Percentiles rank a stretch among this genome's conserved stretches.
phyloP scores from a whole-genome alignment of 2,329 filamentous ascomycete genomes.

The Penicillium brasilianum region DNA sequence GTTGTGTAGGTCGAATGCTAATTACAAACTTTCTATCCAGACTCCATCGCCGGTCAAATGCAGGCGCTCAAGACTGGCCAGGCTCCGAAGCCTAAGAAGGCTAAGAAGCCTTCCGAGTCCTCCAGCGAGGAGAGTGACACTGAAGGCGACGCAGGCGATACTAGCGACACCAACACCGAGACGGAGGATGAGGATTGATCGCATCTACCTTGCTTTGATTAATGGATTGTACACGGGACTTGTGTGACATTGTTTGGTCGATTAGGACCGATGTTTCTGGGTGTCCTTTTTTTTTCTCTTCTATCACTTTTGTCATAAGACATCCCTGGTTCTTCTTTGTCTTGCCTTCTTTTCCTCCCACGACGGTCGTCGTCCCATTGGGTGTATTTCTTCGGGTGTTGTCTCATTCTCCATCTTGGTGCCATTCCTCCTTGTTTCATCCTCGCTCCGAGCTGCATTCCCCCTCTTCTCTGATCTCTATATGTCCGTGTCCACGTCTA shows the following conservation, averaged over 20 bases:
- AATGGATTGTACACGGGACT: slow-evolving; percentile 28
- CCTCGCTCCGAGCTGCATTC: slow-evolving; percentile 6
- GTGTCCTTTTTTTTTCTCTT: slow-evolving; percentile 2
- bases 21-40: slow-evolving; percentile 51
- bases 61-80: slow-evolving; percentile 76
- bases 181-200: slow-evolving; percentile 75
- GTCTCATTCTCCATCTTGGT: slow-evolving; percentile 4
- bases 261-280: slow-evolving; percentile 12
- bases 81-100: slow-evolving; percentile 60
- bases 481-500: slow-evolving; percentile 4
- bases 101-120: slow-evolving; percentile 58
- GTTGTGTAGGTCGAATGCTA: slow-evolving; percentile 4
- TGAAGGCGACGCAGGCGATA: slow-evolving; percentile 65
- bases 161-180: slow-evolving; percentile 68
- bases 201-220: slow-evolving; percentile 25
- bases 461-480: slow-evolving; percentile 5
- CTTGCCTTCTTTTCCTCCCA: slow-evolving; percentile 10
- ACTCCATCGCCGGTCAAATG: slow-evolving; percentile 91
- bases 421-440: background rate
- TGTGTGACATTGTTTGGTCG: slow-evolving; percentile 25
- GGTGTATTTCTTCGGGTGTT: slow-evolving; percentile 23
- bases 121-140: slow-evolving; percentile 71
- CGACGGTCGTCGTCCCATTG: slow-evolving; percentile 16
- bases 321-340: background rate
- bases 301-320: background rate